A percentile compares a stretch with the other conserved stretches of the same genome.
These are phyloP conservation scores for Crinitomyces ghanaensis DNA, from an alignment of 805 yeast genomes.

Conservation along the genomic window DNA sequence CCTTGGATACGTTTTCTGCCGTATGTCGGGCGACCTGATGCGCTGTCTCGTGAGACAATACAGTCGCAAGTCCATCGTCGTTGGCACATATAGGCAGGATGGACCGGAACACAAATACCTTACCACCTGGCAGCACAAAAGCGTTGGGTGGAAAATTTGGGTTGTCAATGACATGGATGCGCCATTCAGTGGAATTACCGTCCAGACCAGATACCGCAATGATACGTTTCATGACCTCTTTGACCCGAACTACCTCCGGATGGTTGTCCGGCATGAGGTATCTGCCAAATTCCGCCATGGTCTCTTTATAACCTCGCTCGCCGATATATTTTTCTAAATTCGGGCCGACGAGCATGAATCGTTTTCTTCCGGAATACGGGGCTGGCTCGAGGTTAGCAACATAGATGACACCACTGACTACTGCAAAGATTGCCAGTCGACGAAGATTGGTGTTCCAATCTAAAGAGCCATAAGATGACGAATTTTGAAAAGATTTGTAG, in stretches of 20 bases:
- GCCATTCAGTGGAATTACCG: conserved; percentile 54
- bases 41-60: conserved; percentile 83
- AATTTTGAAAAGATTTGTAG: too few relatives aligned
- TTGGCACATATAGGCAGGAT: conserved; percentile 67
- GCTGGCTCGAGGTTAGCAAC: conserved; percentile 59
- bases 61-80: conserved; percentile 93
- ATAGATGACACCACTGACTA: conserved; percentile 24
- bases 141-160: conserved; percentile 84
- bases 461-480: too few relatives aligned
- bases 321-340: conserved; percentile 56
- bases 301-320: conserved; percentile 47
- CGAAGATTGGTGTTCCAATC: too few relatives aligned
- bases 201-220: conserved; percentile 29
- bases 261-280: conserved; percentile 50
- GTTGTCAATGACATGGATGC: conserved; percentile 65
- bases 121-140: conserved; percentile 91
- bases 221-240: conserved; percentile 51
- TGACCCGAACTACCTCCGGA: conserved; percentile 47
- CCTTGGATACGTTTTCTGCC: conserved; percentile 66
- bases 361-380: conserved; percentile 61
- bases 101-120: conserved; percentile 77
- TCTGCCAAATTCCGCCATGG: conserved; percentile 41
- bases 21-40: conserved; percentile 92
- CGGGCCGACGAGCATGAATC: conserved; percentile 63
- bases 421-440: too few relatives aligned